Conservation (phyloP, 306 rosid genomes). For the Cercis canadensis region DNA sequence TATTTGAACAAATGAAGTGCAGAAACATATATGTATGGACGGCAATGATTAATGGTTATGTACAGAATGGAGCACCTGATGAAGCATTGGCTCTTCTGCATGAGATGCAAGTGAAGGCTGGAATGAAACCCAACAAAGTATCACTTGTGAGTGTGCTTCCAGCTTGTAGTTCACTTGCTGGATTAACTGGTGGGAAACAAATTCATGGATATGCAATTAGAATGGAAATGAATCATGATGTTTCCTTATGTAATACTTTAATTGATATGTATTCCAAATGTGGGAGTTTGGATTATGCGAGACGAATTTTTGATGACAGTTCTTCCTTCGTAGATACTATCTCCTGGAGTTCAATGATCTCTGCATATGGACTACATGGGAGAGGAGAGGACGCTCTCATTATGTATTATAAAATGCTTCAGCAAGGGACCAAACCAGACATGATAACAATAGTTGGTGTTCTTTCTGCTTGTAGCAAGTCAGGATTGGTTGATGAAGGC, state of each 20-base stretch:
- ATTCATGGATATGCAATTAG: slow-evolving; percentile 67
- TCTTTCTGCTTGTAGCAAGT: slow-evolving; percentile 77
- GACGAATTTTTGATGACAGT: slow-evolving; percentile 57
- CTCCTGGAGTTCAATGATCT: slow-evolving; percentile 80
- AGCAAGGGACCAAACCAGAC: slow-evolving; percentile 65
- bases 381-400: slow-evolving; percentile 66
- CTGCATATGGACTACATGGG: slow-evolving; percentile 86
- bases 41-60: slow-evolving; percentile 72
- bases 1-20: slow-evolving; percentile 66
- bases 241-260: slow-evolving; percentile 65
- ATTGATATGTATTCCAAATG: slow-evolving; percentile 86
- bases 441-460: slow-evolving; percentile 71
- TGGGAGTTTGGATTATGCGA: slow-evolving; percentile 70
- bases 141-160: slow-evolving; percentile 76
- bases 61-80: slow-evolving; percentile 59
- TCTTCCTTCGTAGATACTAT: slow-evolving; percentile 59
- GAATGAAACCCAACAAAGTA: slow-evolving; percentile 65
- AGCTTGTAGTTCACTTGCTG: slow-evolving; percentile 63
- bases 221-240: slow-evolving; percentile 53
- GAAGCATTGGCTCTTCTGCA: slow-evolving; percentile 61
- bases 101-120: slow-evolving; percentile 67
- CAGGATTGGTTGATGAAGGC: slow-evolving; percentile 79
- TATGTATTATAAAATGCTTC: slow-evolving; percentile 63
- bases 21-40: slow-evolving; percentile 78
- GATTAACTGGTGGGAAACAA: slow-evolving; percentile 69